Percentiles rank a stretch among this genome's conserved stretches.
Evolutionary conservation across 805 yeast genomes (phyloP).

Genomic region (Kodamaea hsintzibuensis): DNA sequence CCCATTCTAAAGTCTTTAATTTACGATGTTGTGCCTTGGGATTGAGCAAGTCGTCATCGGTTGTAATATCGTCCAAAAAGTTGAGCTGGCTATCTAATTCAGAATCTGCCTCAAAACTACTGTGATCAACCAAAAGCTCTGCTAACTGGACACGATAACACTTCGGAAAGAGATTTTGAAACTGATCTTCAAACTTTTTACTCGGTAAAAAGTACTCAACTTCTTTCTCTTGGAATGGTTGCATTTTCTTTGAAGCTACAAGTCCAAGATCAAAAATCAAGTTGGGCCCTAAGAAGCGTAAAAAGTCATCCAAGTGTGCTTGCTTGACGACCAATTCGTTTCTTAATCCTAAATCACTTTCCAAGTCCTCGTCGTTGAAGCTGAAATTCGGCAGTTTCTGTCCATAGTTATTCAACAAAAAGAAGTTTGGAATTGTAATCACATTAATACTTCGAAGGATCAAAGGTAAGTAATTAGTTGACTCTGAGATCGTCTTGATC

Average conservation of each 20-base stretch:
- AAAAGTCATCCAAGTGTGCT: conserved; percentile 31
- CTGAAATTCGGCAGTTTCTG: conserved; percentile 23
- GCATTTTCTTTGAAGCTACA: conserved; percentile 1
- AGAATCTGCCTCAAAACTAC: conserved; percentile 14
- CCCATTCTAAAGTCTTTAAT: conserved; percentile 36
- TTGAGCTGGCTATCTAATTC: conserved; percentile 31
- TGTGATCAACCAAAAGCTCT: conserved; percentile 33
- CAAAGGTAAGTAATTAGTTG: conserved; percentile 67
- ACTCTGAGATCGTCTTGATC: conserved; percentile 22
- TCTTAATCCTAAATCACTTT: conserved; percentile 28
- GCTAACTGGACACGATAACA: conserved; percentile 32
- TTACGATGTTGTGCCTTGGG: conserved; percentile 23
- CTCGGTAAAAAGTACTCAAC: conserved; percentile 11
- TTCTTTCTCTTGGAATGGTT: conserved; percentile 9
- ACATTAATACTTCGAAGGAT: conserved; percentile 64
- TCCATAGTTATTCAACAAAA: conserved; percentile 35
- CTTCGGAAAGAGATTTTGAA: conserved; percentile 31
- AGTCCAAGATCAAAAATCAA: conserved; percentile 39
- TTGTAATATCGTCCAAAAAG: conserved; percentile 40
- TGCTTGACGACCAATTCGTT: conserved; percentile 32
- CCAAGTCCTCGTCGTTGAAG: conserved; percentile 37
- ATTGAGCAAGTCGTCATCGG: conserved; percentile 27
- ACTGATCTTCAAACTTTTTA: conserved; percentile 19
- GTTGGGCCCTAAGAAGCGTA: conserved; percentile 43
- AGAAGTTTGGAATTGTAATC: conserved; percentile 57